These are phyloP conservation scores for Ensete ventricosum DNA, from an alignment of 176 grass and related monocot species.

Conservation along the genomic window DNA sequence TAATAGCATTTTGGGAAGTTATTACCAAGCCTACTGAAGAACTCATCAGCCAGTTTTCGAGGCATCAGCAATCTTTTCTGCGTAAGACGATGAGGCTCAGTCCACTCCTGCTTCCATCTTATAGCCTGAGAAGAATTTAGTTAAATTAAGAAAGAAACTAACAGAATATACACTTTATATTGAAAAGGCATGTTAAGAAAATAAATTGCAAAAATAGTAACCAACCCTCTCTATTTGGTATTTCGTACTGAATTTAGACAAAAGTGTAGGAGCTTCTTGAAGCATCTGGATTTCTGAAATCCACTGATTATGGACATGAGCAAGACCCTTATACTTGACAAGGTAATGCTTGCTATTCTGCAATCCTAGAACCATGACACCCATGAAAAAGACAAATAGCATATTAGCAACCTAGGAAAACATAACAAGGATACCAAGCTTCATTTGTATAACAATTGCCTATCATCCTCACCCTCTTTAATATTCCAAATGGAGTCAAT, in stretches of 20 bases:
- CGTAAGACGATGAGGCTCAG: slow-evolving; percentile 61
- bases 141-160: slow-evolving; percentile 1
- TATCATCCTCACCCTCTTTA: slow-evolving; percentile 55
- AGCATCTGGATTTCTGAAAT: slow-evolving; percentile 53
- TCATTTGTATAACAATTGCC: neutral
- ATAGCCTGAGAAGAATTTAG: slow-evolving; percentile 34
- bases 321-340: slow-evolving; percentile 77
- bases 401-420: slow-evolving; percentile 17
- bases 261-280: slow-evolving; percentile 39
- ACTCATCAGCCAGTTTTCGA: slow-evolving; percentile 36
- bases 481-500: slow-evolving; percentile 75
- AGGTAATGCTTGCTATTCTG: slow-evolving; percentile 56
- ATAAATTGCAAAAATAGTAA: slow-evolving; percentile 5
- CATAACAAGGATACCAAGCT: slow-evolving; percentile 2
- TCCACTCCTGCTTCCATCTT: slow-evolving; percentile 88
- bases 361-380: slow-evolving; percentile 23
- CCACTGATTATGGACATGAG: slow-evolving; percentile 82
- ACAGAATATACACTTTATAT: slow-evolving; percentile 1
- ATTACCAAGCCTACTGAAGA: slow-evolving; percentile 39
- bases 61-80: slow-evolving; percentile 61
- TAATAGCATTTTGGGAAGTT: slow-evolving; percentile 39
- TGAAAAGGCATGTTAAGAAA: slow-evolving; percentile 15
- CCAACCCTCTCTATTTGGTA: slow-evolving; percentile 58
- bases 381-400: slow-evolving; percentile 4
- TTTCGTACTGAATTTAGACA: slow-evolving; percentile 57